Percentiles rank a stretch among this genome's conserved stretches.
Evolutionary conservation across 371 early-diverging fungal genomes (phyloP).

Genomic region (Batkoa obscura): DNA sequence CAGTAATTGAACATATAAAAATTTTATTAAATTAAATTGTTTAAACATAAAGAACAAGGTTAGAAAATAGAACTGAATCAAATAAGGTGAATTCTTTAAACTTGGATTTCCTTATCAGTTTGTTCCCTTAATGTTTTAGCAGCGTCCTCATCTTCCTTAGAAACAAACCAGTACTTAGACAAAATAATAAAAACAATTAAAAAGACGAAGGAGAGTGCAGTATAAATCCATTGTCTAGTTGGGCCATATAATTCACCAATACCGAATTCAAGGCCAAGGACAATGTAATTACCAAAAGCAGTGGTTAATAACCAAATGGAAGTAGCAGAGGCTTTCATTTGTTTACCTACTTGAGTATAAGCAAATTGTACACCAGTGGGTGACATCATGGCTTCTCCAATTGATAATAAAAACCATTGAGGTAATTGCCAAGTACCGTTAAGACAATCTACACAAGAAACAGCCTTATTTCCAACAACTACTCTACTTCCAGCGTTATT

Average conservation of each 20-base stretch:
- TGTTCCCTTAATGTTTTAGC: too few species aligned
- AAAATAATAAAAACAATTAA: background rate
- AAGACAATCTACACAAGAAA: conserved; percentile 8
- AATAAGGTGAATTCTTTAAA: too few species aligned
- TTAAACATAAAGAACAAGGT: too few species aligned
- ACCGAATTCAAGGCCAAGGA: background rate
- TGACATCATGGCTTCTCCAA: conserved; percentile 32
- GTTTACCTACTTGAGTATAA: conserved; percentile 4
- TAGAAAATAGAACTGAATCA: too few species aligned
- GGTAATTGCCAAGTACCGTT: conserved; percentile 21
- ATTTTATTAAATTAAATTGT: too few species aligned
- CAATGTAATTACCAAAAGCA: conserved; percentile 10
- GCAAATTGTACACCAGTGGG: conserved; percentile 32
- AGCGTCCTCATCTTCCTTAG: conserved; percentile 3
- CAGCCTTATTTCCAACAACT: background rate
- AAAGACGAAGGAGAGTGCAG: background rate
- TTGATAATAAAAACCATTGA: conserved; percentile 31
- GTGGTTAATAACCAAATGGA: conserved; percentile 20
- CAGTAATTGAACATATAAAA: too few species aligned
- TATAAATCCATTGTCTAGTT: background rate
- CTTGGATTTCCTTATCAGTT: too few species aligned
- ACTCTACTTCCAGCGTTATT: background rate
- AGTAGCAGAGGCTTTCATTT: conserved; percentile 10
- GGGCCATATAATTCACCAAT: background rate
- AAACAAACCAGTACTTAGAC: conserved; percentile 3